phyloP scores from a whole-genome alignment of 352 stramenopile genomes.

The Phytophthora europaea region DNA sequence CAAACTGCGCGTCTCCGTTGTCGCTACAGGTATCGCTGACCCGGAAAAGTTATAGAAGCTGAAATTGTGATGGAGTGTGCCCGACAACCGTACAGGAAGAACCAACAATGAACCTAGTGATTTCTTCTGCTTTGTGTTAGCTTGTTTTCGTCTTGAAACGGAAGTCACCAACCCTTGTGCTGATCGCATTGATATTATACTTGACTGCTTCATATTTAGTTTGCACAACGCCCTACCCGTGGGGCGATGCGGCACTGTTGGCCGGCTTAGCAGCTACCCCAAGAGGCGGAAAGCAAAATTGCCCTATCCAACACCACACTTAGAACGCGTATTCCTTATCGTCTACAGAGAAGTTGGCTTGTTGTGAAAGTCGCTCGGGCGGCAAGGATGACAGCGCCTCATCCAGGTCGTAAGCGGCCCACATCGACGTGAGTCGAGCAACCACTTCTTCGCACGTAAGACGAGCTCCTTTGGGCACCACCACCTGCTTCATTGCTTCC shows the following conservation, averaged over 20 bases:
- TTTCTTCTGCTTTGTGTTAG: neutral
- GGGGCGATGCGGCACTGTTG: slow-evolving; percentile 28
- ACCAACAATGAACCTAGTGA: slow-evolving; percentile 7
- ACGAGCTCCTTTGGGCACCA: slow-evolving; percentile 59
- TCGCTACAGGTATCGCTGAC: slow-evolving; percentile 90
- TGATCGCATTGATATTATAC: slow-evolving; percentile 43
- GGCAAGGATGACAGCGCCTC: slow-evolving; percentile 62
- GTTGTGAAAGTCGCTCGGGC: slow-evolving; percentile 58
- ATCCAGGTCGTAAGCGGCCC: slow-evolving; percentile 75
- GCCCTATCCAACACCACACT: slow-evolving; percentile 25
- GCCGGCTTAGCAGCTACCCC: slow-evolving; percentile 37
- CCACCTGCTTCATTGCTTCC: slow-evolving; percentile 85
- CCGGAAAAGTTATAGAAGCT: slow-evolving; percentile 78
- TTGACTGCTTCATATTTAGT: slow-evolving; percentile 52
- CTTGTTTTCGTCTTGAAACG: slow-evolving; percentile 9
- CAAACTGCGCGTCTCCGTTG: slow-evolving; percentile 88
- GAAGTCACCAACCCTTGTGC: neutral
- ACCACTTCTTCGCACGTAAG: slow-evolving; percentile 84
- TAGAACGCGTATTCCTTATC: slow-evolving; percentile 55
- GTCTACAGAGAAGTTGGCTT: slow-evolving; percentile 53
- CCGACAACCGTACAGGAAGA: slow-evolving; percentile 2
- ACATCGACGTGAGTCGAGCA: slow-evolving; percentile 82
- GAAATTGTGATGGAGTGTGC: neutral
- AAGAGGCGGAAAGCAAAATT: slow-evolving; percentile 41
- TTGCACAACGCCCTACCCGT: slow-evolving; percentile 39